Percentiles rank a stretch among this genome's conserved stretches.
phyloP scores from a whole-genome alignment of 257 asterid genomes.

The Mitragyna speciosa region DNA sequence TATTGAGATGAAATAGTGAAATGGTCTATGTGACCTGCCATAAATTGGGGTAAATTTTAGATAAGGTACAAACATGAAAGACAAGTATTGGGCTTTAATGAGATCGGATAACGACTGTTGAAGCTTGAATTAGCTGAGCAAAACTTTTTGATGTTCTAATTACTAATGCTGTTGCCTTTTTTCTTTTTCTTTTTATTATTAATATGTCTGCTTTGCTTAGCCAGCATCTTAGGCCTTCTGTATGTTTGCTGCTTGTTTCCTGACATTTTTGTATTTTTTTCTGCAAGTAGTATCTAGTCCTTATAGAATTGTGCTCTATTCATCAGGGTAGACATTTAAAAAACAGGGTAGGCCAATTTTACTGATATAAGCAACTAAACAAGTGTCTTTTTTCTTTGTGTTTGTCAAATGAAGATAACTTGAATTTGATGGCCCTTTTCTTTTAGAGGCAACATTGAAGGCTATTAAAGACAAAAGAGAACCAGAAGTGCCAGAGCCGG shows the following conservation, averaged over 20 bases:
- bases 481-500: conserved; percentile 61
- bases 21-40: too few species aligned
- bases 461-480: conserved; percentile 66
- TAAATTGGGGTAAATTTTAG: too few species aligned
- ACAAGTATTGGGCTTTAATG: too few species aligned
- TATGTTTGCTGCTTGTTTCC: too few species aligned
- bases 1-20: too few species aligned
- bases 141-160: too few species aligned
- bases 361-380: background rate
- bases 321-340: background rate
- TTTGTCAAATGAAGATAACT: background rate
- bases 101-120: too few species aligned
- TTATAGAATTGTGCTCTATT: background rate
- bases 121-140: too few species aligned
- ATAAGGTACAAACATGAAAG: too few species aligned
- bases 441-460: conserved; percentile 65
- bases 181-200: too few species aligned
- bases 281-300: background rate
- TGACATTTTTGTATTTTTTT: background rate
- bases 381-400: background rate
- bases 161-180: background rate
- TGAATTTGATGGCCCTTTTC: conserved; percentile 9
- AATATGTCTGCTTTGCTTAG: background rate
- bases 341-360: background rate
- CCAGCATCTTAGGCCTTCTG: background rate